These are phyloP conservation scores for Chaetomium sp. DNA, from an alignment of 2,329 filamentous ascomycete species.

Conservation along the genomic window DNA sequence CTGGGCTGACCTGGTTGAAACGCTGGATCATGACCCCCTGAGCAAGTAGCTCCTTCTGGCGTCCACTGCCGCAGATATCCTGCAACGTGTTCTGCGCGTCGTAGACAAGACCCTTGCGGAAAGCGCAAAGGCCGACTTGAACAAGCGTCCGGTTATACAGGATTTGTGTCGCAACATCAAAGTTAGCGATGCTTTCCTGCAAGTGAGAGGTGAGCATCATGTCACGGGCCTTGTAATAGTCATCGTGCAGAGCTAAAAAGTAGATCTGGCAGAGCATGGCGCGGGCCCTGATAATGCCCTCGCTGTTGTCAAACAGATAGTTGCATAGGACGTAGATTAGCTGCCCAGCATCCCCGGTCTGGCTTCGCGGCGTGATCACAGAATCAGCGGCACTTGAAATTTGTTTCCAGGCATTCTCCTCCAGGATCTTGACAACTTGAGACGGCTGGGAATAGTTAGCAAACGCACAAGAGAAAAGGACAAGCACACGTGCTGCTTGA, in stretches of 20 bases:
- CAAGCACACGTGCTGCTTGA: not conserved
- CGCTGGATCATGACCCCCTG: constrained; percentile 98
- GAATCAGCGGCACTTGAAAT: constrained; percentile 68
- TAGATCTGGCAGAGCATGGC: constrained; percentile 99
- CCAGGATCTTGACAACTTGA: constrained; percentile 85
- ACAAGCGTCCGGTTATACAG: constrained; percentile 98
- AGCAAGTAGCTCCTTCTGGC: constrained; percentile 95
- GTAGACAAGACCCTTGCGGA: constrained; percentile 93
- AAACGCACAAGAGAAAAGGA: not conserved
- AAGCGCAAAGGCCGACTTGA: constrained; percentile 95
- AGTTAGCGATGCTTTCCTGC: constrained; percentile 93
- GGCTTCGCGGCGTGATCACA: constrained; percentile 66
- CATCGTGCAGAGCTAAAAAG: constrained; percentile 93
- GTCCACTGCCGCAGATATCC: constrained; percentile 94
- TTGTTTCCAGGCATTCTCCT: constrained; percentile 88
- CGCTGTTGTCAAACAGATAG: constrained; percentile 90
- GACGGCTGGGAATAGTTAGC: constrained; percentile 53
- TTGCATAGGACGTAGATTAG: constrained; percentile 86
- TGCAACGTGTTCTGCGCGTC: constrained; percentile 96
- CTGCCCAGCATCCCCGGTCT: constrained; percentile 60
- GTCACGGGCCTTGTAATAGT: constrained; percentile 96
- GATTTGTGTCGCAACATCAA: constrained; percentile 95
- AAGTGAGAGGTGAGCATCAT: constrained; percentile 99
- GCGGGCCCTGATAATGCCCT: constrained; percentile 90
- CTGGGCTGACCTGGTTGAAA: constrained; percentile 90